Evolutionary conservation across 345 rosid genomes (phyloP).

Genomic region (Acer yangbiense): DNA sequence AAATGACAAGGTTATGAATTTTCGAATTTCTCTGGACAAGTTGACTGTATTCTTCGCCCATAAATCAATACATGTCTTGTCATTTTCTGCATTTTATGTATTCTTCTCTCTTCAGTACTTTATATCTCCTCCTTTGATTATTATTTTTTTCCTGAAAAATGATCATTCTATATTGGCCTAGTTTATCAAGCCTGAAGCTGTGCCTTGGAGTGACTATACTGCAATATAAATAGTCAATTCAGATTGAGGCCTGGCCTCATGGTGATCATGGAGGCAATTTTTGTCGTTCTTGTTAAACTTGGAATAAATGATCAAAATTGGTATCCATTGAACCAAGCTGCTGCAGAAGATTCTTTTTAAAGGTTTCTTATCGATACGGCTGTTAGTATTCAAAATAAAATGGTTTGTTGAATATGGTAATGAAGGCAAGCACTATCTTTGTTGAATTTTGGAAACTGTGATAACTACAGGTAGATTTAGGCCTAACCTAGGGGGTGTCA

Average conservation of each 20-base stretch:
- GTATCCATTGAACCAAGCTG: neutral
- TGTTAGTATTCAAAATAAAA: neutral
- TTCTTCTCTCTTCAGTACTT: neutral
- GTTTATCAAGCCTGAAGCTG: slow-evolving; percentile 2
- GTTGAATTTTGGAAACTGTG: neutral
- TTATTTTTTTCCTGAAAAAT: neutral
- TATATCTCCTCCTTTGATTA: neutral
- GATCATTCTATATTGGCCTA: neutral
- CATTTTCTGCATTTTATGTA: neutral
- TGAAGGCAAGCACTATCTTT: neutral
- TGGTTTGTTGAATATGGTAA: neutral
- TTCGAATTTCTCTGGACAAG: slow-evolving; percentile 9
- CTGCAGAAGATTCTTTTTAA: neutral
- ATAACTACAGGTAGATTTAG: neutral
- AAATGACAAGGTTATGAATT: slow-evolving; percentile 1
- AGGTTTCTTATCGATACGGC: neutral
- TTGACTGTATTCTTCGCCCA: neutral
- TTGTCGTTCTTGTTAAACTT: neutral
- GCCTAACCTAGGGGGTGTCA: neutral
- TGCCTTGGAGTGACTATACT: neutral
- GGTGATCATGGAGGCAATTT: neutral
- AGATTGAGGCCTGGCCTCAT: neutral
- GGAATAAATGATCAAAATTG: neutral
- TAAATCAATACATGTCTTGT: neutral
- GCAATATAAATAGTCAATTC: neutral